Conservation (phyloP, 1,284 basidiomycete genomes). For the Malassezia globosa region DNA sequence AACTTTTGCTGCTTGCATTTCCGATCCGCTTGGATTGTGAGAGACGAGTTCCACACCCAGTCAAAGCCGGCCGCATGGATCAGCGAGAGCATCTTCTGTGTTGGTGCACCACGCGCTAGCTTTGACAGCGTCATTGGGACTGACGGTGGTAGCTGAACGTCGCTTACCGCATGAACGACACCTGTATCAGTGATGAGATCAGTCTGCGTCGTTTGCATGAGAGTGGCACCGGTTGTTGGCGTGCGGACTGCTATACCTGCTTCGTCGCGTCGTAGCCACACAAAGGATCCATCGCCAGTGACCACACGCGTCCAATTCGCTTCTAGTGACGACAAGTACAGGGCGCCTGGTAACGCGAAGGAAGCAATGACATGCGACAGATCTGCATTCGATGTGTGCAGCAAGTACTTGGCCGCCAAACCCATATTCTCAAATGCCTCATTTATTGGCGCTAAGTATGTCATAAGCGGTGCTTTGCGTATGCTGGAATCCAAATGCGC, state of each 20-base stretch:
- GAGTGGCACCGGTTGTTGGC: neutral
- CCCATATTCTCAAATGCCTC: constrained; percentile 76
- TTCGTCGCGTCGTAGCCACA: constrained; percentile 12
- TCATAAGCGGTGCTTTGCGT: constrained; percentile 56
- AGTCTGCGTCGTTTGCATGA: constrained; percentile 32
- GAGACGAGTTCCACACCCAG: constrained; percentile 10
- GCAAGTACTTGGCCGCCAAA: constrained; percentile 74
- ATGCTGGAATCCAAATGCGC: constrained; percentile 28
- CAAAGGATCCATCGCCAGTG: constrained; percentile 23
- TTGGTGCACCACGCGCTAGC: neutral
- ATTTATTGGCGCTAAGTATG: constrained; percentile 79
- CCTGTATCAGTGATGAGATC: constrained; percentile 77
- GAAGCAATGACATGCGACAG: constrained; percentile 71
- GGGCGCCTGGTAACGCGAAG: constrained; percentile 66
- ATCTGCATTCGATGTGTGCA: constrained; percentile 60
- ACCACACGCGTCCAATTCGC: constrained; percentile 29
- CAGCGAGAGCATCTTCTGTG: constrained; percentile 1
- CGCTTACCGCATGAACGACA: constrained; percentile 76
- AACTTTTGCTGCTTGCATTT: constrained; percentile 2
- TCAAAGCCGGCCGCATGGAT: constrained; percentile 5
- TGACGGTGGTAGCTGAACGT: constrained; percentile 71
- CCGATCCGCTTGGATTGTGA: neutral
- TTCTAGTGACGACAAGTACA: constrained; percentile 60
- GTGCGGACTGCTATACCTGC: neutral
- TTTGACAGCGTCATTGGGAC: constrained; percentile 55